Conservation (phyloP, 2,329 filamentous ascomycete genomes). For the Ophiostoma sp. region DNA sequence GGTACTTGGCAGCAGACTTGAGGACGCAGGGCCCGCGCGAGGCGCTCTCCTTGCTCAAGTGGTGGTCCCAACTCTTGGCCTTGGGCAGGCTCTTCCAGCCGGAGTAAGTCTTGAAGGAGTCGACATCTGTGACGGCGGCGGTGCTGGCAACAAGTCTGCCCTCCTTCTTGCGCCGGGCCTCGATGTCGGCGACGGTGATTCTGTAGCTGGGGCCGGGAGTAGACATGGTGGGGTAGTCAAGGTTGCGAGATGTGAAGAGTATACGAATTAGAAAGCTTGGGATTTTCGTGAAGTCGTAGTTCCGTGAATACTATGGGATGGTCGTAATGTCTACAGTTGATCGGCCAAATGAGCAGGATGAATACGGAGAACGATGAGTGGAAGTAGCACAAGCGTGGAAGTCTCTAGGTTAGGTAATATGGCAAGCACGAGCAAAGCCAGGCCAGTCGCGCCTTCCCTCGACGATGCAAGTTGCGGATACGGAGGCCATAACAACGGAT, state of each 20-base stretch:
- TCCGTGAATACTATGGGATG: neutral
- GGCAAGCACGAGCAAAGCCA: slow-evolving; percentile 4
- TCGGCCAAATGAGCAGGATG: slow-evolving; percentile 1
- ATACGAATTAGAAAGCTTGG: too few species aligned
- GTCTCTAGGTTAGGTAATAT: slow-evolving; percentile 4
- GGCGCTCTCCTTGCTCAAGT: slow-evolving; percentile 58
- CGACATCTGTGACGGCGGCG: slow-evolving; percentile 70
- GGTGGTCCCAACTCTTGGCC: slow-evolving; percentile 73
- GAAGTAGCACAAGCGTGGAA: slow-evolving; percentile 8
- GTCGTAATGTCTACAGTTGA: neutral
- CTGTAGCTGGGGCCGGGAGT: slow-evolving; percentile 16
- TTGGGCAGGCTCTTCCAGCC: slow-evolving; percentile 57
- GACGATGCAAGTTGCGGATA: slow-evolving; percentile 8
- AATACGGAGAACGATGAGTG: neutral
- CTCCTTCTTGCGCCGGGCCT: slow-evolving; percentile 62
- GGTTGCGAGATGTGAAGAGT: neutral
- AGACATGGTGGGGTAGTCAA: neutral
- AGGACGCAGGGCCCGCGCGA: slow-evolving; percentile 62
- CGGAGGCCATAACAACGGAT: neutral
- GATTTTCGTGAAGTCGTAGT: neutral
- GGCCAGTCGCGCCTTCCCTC: slow-evolving; percentile 6
- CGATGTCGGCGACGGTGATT: slow-evolving; percentile 61
- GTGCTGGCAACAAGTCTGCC: slow-evolving; percentile 68
- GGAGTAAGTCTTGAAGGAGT: slow-evolving; percentile 70
- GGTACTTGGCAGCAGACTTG: slow-evolving; percentile 72